Evolutionary conservation across 2,329 filamentous ascomycete genomes (phyloP).

Genomic region (Sporothrix brunneoviolacea): DNA sequence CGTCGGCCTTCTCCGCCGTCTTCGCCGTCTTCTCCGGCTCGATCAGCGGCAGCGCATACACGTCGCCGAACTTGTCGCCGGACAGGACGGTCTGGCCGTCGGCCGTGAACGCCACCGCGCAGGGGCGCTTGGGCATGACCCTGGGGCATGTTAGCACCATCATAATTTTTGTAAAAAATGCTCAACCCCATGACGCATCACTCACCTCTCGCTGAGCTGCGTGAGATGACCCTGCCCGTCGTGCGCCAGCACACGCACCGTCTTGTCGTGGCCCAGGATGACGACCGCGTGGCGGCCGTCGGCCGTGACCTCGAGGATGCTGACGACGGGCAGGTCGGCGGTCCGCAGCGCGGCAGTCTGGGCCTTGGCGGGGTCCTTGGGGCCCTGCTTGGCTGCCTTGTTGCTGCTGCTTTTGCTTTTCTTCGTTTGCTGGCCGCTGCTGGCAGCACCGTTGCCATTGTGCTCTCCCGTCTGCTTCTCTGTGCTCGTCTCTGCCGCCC

Average conservation of each 20-base stretch:
- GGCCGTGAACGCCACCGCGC: conserved; percentile 62
- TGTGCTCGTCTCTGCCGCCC: not conserved
- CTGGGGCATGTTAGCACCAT: too few species aligned
- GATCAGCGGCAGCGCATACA: conserved; percentile 77
- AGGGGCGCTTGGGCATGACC: conserved; percentile 83
- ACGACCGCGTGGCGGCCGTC: conserved; percentile 65
- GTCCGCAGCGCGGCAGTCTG: conserved; percentile 24
- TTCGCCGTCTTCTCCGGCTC: conserved; percentile 15
- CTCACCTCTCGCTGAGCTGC: conserved; percentile 66
- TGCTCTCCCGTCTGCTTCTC: not conserved
- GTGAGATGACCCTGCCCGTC: conserved; percentile 53
- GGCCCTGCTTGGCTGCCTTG: not conserved
- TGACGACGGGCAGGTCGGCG: conserved; percentile 58
- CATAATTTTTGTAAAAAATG: too few species aligned
- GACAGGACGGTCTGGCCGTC: conserved; percentile 68
- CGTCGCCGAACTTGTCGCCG: conserved; percentile 95
- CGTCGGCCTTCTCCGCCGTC: not conserved
- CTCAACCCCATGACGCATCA: too few species aligned
- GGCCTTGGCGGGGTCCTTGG: not conserved
- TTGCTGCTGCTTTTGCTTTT: conserved; percentile 28
- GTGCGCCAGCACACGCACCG: conserved; percentile 72
- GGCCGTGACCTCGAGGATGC: conserved; percentile 57
- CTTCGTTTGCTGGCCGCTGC: not conserved
- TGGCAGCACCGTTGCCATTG: not conserved
- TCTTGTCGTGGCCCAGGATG: conserved; percentile 88